These are phyloP conservation scores for Porodaedalea pini DNA, from an alignment of 1,284 basidiomycete genomes.

Conservation along the genomic window DNA sequence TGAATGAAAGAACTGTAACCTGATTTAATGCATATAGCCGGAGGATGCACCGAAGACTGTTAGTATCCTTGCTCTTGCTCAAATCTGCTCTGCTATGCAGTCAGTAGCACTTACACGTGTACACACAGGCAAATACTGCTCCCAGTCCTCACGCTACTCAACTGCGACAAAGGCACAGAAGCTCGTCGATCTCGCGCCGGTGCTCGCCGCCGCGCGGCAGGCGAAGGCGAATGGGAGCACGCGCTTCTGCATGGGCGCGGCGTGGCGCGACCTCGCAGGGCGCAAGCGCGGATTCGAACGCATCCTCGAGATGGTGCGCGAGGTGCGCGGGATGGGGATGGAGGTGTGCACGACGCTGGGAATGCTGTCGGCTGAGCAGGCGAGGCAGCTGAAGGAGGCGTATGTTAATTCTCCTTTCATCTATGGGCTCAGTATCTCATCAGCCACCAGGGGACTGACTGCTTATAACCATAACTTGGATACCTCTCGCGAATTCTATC, in stretches of 20 bases:
- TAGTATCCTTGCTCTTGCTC: conserved; percentile 34
- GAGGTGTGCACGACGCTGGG: conserved; percentile 98
- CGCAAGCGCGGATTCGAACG: conserved; percentile 93
- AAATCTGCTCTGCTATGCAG: neutral
- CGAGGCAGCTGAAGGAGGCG: conserved; percentile 91
- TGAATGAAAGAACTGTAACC: neutral
- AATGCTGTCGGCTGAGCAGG: conserved; percentile 94
- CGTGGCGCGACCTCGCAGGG: conserved; percentile 96
- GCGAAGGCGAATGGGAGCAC: conserved; percentile 97
- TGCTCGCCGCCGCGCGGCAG: conserved; percentile 84
- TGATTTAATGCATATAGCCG: conserved; percentile 49
- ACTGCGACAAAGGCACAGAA: conserved; percentile 88
- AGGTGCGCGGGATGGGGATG: conserved; percentile 89
- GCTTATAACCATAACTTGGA: conserved; percentile 99
- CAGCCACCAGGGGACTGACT: conserved; percentile 69
- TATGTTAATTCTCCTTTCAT: conserved; percentile 36
- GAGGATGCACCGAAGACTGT: conserved; percentile 97
- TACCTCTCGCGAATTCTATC: conserved; percentile 96
- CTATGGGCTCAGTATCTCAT: conserved; percentile 4
- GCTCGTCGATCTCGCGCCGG: conserved; percentile 89
- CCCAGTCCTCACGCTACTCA: conserved; percentile 90
- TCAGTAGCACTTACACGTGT: neutral
- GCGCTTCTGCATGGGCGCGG: conserved; percentile 98
- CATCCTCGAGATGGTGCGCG: conserved; percentile 90
- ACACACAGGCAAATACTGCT: conserved; percentile 86